phyloP scores from a whole-genome alignment of 2,329 filamentous ascomycete genomes.

The Apiospora arundinis region DNA sequence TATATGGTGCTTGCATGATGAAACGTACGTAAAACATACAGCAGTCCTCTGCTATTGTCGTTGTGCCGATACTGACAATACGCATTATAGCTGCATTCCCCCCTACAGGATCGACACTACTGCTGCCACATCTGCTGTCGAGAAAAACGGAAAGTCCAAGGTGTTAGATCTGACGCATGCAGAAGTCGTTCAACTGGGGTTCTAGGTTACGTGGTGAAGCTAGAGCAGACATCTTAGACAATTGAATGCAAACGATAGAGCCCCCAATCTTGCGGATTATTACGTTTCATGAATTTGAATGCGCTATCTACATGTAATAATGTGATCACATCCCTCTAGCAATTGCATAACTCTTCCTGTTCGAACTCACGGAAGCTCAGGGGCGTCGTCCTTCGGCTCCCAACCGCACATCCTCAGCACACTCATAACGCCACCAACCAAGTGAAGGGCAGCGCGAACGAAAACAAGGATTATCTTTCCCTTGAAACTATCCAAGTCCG shows the following conservation, averaged over 20 bases:
- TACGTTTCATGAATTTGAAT: background rate
- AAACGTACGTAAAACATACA: background rate
- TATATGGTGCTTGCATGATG: slow-evolving; percentile 20
- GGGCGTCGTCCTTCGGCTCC: slow-evolving; percentile 19
- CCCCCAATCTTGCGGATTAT: too few relatives aligned
- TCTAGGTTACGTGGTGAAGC: background rate
- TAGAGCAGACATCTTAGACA: background rate
- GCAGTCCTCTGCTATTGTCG: background rate
- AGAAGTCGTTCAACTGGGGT: background rate
- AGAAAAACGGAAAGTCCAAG: slow-evolving; percentile 10
- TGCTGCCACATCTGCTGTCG: slow-evolving; percentile 7
- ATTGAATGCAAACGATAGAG: too few relatives aligned
- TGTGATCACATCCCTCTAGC: background rate
- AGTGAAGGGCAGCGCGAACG: background rate
- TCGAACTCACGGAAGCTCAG: slow-evolving; percentile 8
- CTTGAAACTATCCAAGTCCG: background rate
- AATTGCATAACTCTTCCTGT: background rate
- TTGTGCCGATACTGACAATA: background rate
- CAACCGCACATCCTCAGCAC: slow-evolving; percentile 13
- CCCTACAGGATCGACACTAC: slow-evolving; percentile 17
- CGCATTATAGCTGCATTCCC: slow-evolving; percentile 10
- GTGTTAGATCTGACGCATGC: slow-evolving; percentile 11
- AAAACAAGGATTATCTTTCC: background rate
- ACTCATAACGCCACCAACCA: background rate
- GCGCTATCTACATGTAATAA: background rate